Conservation (phyloP, 768 basidiomycete genomes). For the Suillus occidentalis region DNA sequence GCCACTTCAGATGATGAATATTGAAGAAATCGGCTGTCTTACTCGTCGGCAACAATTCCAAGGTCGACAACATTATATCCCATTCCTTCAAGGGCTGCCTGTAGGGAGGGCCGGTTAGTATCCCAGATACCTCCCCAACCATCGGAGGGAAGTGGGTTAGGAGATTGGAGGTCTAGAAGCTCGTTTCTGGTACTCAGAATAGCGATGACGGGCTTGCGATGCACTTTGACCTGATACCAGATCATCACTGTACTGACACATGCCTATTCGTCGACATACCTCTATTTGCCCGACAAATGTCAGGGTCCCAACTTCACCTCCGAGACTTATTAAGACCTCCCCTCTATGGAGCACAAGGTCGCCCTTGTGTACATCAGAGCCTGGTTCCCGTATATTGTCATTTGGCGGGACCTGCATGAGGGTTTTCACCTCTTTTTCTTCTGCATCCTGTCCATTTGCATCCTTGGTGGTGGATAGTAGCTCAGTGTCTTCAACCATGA, state of each 20-base stretch:
- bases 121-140: conserved; percentile 80
- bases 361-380: conserved; percentile 70
- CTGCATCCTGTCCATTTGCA: conserved; percentile 42
- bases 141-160: conserved; percentile 29
- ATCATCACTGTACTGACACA: not conserved
- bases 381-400: conserved; percentile 74
- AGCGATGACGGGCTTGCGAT: conserved; percentile 73
- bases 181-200: conserved; percentile 89
- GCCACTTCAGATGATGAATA: not conserved
- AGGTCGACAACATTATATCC: conserved; percentile 80
- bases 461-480: conserved; percentile 55
- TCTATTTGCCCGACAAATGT: conserved; percentile 74
- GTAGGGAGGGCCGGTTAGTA: conserved; percentile 81
- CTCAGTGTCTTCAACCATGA: conserved; percentile 93
- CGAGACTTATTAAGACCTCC: conserved; percentile 58
- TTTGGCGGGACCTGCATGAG: conserved; percentile 57
- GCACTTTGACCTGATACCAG: conserved; percentile 58
- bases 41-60: conserved; percentile 79
- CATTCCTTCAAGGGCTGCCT: conserved; percentile 64
- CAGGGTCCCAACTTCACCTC: conserved; percentile 84
- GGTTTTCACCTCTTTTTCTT: conserved; percentile 72
- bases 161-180: conserved; percentile 59
- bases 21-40: conserved; percentile 20
- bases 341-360: conserved; percentile 66
- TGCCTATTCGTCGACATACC: conserved; percentile 38